Percentiles rank a stretch among this genome's conserved stretches.
phyloP scores from a whole-genome alignment of 2,329 filamentous ascomycete species.

The Hortaea werneckii region DNA sequence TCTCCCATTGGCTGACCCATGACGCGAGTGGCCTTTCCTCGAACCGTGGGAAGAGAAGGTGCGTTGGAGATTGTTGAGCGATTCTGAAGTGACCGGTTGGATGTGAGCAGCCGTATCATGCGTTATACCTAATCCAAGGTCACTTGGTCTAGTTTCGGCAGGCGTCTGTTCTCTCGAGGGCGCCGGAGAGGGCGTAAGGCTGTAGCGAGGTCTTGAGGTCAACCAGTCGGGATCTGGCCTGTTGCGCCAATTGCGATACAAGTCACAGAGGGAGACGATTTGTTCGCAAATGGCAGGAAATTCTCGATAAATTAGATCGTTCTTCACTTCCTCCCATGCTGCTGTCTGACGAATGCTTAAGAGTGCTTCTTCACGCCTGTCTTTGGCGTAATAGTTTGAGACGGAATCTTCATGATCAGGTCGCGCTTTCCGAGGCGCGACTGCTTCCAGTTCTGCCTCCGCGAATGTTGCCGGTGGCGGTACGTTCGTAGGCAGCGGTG shows the following conservation, averaged over 20 bases:
- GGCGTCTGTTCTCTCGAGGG: neutral
- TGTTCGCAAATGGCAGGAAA: constrained; percentile 33
- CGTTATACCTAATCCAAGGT: neutral
- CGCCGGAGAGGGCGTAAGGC: neutral
- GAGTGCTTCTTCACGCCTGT: constrained; percentile 34
- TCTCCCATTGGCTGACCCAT: neutral
- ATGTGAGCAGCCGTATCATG: neutral
- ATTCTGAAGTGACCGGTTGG: constrained; percentile 1
- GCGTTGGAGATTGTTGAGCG: constrained; percentile 20
- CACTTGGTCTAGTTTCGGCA: neutral
- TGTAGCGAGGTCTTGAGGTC: neutral
- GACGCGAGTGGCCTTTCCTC: neutral
- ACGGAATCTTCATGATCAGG: constrained; percentile 35
- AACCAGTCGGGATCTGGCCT: constrained; percentile 7
- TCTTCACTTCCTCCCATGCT: constrained; percentile 39
- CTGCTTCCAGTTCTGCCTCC: constrained; percentile 34
- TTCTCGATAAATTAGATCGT: constrained; percentile 40
- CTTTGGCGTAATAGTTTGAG: constrained; percentile 39
- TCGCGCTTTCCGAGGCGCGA: constrained; percentile 28
- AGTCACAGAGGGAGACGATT: constrained; percentile 33
- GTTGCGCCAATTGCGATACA: constrained; percentile 16
- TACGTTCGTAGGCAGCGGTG: constrained; percentile 33
- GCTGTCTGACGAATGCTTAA: constrained; percentile 40
- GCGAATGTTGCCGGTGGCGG: constrained; percentile 34
- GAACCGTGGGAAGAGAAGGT: constrained; percentile 16